These are phyloP conservation scores for Angomonas ambiguus DNA, from an alignment of 208 protist species.

Conservation along the genomic window DNA sequence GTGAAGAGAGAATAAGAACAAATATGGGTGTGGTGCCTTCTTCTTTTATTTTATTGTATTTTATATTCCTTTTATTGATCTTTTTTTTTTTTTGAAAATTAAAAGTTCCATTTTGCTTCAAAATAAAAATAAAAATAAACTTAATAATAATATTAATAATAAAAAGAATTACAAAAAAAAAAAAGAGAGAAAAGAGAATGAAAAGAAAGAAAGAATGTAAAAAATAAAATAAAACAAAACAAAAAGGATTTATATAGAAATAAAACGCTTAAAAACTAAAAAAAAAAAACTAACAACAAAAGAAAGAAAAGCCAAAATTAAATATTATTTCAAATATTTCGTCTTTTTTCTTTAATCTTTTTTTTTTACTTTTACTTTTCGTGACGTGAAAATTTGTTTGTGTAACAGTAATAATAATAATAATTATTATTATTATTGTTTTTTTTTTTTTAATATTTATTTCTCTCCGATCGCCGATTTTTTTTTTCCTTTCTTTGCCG, in stretches of 20 bases:
- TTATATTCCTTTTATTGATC: conserved; percentile 2
- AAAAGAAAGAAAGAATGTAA: conserved; percentile 7
- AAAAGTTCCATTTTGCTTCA: not conserved
- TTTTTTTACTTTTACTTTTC: too few species aligned
- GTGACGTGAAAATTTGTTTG: too few species aligned
- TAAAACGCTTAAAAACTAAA: not conserved
- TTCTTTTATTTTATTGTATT: not conserved
- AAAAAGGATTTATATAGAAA: too few species aligned
- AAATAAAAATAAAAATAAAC: not conserved
- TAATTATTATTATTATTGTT: not conserved
- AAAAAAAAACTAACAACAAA: conserved; percentile 1
- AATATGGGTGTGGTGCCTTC: not conserved
- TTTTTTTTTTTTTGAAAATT: conserved; percentile 11
- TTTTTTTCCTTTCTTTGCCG: too few species aligned
- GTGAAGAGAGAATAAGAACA: not conserved
- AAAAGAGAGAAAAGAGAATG: not conserved
- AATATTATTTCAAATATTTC: not conserved
- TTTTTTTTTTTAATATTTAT: too few species aligned
- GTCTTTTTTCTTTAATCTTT: not conserved
- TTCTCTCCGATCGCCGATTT: too few species aligned
- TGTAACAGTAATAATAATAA: too few species aligned
- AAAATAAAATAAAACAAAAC: too few species aligned
- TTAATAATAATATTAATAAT: too few species aligned
- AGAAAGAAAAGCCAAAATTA: conserved; percentile 1
- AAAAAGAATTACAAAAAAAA: conserved; percentile 6